Evolutionary conservation across 225 moss, liverwort and hornwort genomes (phyloP).

Genomic region (Pseudoscleropodium purum): DNA sequence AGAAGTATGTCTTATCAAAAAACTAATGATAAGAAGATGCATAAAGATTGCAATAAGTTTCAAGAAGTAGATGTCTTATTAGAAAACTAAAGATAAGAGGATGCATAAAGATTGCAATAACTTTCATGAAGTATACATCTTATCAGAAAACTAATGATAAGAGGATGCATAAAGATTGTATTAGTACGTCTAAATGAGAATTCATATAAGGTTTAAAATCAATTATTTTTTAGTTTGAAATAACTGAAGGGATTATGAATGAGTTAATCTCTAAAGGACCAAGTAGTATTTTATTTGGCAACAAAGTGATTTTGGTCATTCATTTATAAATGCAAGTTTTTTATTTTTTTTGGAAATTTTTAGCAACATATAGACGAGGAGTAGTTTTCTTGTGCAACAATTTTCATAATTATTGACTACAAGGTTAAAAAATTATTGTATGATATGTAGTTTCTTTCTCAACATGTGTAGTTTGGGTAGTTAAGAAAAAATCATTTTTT

Average conservation of each 20-base stretch:
- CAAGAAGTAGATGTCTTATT: too few species aligned
- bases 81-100: too few species aligned
- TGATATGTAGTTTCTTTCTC: background rate
- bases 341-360: background rate
- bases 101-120: background rate
- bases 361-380: fast-evolving
- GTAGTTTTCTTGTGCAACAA: background rate
- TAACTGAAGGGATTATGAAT: too few species aligned
- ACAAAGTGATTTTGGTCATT: background rate
- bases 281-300: background rate
- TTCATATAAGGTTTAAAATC: background rate
- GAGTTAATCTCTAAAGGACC: background rate
- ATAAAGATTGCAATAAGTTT: background rate
- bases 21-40: too few species aligned
- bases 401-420: background rate
- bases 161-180: background rate
- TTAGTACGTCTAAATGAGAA: background rate
- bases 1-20: too few species aligned
- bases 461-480: fast-evolving
- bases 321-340: background rate
- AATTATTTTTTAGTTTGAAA: background rate
- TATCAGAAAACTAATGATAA: too few species aligned
- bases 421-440: background rate
- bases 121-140: too few species aligned
- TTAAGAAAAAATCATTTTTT: fast-evolving